Percentiles rank a stretch among this genome's conserved stretches.
phyloP scores from a whole-genome alignment of 2,329 filamentous ascomycete genomes.

The Cladophialophora chaetospira region DNA sequence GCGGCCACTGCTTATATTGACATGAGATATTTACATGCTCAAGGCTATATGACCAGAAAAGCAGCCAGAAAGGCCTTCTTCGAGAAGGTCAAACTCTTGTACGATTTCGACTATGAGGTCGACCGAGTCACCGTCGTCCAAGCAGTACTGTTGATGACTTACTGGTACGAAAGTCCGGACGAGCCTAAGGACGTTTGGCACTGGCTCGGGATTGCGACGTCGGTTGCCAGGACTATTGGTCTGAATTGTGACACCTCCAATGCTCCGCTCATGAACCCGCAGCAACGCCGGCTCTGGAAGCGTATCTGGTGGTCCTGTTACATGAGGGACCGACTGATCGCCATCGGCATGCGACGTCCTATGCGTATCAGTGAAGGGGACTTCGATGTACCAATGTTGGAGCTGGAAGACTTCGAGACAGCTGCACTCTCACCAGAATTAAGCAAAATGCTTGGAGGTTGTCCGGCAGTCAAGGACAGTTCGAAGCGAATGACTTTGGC shows the following conservation, averaged over 20 bases:
- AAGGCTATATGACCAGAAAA: conserved; percentile 76
- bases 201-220: conserved; percentile 96
- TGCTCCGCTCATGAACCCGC: conserved; percentile 67
- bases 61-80: conserved; percentile 86
- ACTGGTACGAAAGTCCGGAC: conserved; percentile 96
- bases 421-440: conserved; percentile 67
- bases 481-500: conserved; percentile 77
- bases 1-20: conserved; percentile 86
- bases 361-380: conserved; percentile 92
- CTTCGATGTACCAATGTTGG: conserved; percentile 89
- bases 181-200: conserved; percentile 98
- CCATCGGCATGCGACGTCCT: conserved; percentile 88
- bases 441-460: conserved; percentile 68
- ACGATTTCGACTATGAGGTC: conserved; percentile 93
- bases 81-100: conserved; percentile 76
- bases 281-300: conserved; percentile 84
- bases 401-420: conserved; percentile 81
- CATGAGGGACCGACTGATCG: conserved; percentile 90
- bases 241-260: conserved; percentile 82
- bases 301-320: conserved; percentile 98
- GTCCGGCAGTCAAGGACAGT: conserved; percentile 69
- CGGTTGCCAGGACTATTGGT: conserved; percentile 88
- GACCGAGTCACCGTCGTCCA: conserved; percentile 89
- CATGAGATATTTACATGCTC: conserved; percentile 71
- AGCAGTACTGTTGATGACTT: conserved; percentile 86